Evolutionary conservation across 805 yeast genomes (phyloP).

Genomic region (Jamesozyma hellenica): DNA sequence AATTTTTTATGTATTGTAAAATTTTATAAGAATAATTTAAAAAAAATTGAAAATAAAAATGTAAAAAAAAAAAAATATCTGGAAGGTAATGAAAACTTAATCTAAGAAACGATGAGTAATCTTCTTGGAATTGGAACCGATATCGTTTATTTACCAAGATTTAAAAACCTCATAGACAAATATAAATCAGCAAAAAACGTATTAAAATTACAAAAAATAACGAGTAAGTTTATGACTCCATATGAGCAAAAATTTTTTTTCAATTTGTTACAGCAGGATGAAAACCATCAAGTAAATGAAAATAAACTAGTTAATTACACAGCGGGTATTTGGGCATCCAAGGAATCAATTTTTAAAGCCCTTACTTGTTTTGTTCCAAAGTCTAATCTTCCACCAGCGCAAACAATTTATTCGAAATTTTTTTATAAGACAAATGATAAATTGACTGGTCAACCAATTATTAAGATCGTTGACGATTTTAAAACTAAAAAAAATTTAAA

Average conservation of each 20-base stretch:
- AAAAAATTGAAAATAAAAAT: too few species aligned
- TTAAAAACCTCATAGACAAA: constrained; percentile 12
- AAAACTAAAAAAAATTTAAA: background rate
- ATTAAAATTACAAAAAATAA: constrained; percentile 8
- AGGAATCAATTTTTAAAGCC: constrained; percentile 23
- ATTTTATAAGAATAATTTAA: too few species aligned
- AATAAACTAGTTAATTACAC: constrained; percentile 9
- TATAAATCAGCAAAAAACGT: constrained; percentile 4
- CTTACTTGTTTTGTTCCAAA: constrained; percentile 10
- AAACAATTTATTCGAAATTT: constrained; percentile 19
- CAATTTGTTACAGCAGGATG: background rate
- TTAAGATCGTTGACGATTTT: constrained; percentile 9
- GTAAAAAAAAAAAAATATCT: too few species aligned
- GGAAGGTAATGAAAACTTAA: too few species aligned
- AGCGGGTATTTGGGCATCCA: constrained; percentile 28
- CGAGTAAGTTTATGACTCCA: constrained; percentile 23
- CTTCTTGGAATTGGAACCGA: constrained; percentile 24
- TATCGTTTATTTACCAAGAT: constrained; percentile 22
- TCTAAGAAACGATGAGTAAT: too few species aligned
- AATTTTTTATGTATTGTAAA: background rate
- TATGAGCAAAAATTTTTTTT: constrained; percentile 11
- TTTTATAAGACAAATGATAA: constrained; percentile 13
- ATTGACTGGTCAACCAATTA: constrained; percentile 11
- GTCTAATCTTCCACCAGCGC: constrained; percentile 21
- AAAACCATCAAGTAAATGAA: background rate